Evolutionary conservation across 2,329 filamentous ascomycete genomes (phyloP).

Genomic region (Botrytis galanthina): DNA sequence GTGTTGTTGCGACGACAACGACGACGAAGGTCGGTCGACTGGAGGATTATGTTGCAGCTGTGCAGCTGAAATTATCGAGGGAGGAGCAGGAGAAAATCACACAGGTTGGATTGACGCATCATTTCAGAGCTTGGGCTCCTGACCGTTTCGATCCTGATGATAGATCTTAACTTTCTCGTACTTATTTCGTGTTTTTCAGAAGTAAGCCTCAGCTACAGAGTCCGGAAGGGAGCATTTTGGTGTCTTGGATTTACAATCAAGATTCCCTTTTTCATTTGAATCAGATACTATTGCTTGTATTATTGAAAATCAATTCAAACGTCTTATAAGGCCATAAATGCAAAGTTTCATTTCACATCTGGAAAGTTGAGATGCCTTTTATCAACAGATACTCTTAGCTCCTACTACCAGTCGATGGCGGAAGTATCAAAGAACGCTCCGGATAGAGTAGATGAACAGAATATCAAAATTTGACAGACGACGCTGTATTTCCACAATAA

Average conservation of each 20-base stretch:
- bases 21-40: not conserved
- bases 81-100: not conserved
- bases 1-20: not conserved
- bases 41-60: not conserved
- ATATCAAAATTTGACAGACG: not conserved
- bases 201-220: not conserved
- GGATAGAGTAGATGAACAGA: not conserved
- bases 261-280: not conserved
- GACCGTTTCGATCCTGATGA: not conserved
- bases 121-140: not conserved
- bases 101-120: not conserved
- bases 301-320: not conserved
- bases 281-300: not conserved
- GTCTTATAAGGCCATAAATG: not conserved
- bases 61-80: not conserved
- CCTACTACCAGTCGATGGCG: not conserved
- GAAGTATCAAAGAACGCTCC: not conserved
- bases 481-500: not conserved
- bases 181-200: not conserved
- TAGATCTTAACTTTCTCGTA: not conserved
- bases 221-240: too few relatives aligned
- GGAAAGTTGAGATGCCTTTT: not conserved
- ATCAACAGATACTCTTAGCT: not conserved
- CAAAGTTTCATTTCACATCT: not conserved
- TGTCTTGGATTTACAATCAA: not conserved